Base-by-base conservation (phyloP, 2,329 filamentous ascomycete genomes). In the Bretziella fagacearum region DNA sequence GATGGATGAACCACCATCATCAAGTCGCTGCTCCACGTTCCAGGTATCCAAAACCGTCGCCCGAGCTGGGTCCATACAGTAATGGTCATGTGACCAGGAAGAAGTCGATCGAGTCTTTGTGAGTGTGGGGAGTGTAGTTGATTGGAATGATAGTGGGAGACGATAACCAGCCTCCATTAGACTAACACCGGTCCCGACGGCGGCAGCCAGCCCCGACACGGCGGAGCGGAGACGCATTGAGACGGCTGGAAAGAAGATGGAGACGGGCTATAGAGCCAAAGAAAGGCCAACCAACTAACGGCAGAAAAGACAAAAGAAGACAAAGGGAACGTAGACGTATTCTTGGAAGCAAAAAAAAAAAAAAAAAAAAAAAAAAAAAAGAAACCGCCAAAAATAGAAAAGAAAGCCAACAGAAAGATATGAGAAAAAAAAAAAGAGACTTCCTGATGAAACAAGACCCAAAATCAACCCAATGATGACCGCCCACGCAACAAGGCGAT, bases 151-250 rank as follows among this genome's bases (percentile, higher is more conserved):
- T 7, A 26, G 26, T 18, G 39, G 48, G 20, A 46, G 33, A n/a
- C 17, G 40, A 15, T 41, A 37, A 27, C 44, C 44, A n/a, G 48
- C 39, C 25, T 47, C 48, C 15, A 47, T 25, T 1, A 50, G 20
- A 6, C 37, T 47, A n/a, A 40, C 48, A 5, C 15, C 48, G n/a
- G 44, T 44, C 20, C 39, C 44, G 23, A 46, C 35, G 18, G 26
- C 48, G 29, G 44, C 44, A 23, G 44, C 44, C 8, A 39, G 25
- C 4, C 26, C 27, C n/a, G 48, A 50, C n/a, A 50, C 39, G n/a
- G 40, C 39, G 8, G 48, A 44, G 32, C 44, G 44, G 39, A 50
- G 30, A 26, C 44, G 42, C 47, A 49, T 46, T 8, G 27, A 13
- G 33, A 30, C 7, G 37, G 17, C 8, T 15, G 33, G 33, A 36